phyloP scores from a whole-genome alignment of 768 basidiomycete species.

The Naganishia vishniacii region DNA sequence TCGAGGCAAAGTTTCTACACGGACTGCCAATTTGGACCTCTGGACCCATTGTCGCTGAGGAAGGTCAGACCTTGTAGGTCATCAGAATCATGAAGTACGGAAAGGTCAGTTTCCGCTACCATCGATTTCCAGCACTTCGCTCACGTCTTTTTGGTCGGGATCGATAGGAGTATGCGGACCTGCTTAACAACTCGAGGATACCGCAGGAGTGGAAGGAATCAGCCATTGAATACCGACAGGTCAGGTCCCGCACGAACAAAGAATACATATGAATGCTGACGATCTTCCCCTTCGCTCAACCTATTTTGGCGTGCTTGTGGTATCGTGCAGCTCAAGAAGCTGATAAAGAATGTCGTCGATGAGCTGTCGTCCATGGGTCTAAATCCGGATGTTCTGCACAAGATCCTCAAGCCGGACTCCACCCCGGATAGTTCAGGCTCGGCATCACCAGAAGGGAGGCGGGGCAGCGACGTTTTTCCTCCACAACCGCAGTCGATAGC shows the following conservation, averaged over 20 bases:
- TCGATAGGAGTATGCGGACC: constrained; percentile 46
- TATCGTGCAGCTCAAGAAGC: constrained; percentile 71
- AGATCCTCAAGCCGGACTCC: constrained; percentile 48
- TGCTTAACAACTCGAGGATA: constrained; percentile 53
- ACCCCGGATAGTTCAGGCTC: constrained; percentile 47
- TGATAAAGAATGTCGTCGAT: constrained; percentile 73
- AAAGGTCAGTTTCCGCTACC: background rate
- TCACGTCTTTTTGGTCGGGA: background rate
- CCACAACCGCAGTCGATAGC: background rate
- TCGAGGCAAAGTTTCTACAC: too few relatives aligned
- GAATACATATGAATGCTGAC: too few relatives aligned
- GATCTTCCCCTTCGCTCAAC: background rate
- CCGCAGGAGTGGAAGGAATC: constrained; percentile 71
- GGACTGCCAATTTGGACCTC: too few relatives aligned
- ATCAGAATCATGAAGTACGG: constrained; percentile 6
- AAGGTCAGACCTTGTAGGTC: background rate
- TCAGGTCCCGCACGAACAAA: too few relatives aligned
- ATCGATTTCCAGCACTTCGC: background rate
- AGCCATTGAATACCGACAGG: constrained; percentile 79
- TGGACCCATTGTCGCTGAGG: too few relatives aligned
- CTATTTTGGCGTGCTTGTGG: background rate
- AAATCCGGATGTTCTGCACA: constrained; percentile 51
- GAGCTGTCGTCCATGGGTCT: constrained; percentile 71
- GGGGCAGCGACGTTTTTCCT: background rate
- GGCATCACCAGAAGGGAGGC: background rate